A percentile compares a stretch with the other conserved stretches of the same genome.
Conservation (phyloP, 192 early-diverging fungal species). For the Anaeromyces robustus region DNA sequence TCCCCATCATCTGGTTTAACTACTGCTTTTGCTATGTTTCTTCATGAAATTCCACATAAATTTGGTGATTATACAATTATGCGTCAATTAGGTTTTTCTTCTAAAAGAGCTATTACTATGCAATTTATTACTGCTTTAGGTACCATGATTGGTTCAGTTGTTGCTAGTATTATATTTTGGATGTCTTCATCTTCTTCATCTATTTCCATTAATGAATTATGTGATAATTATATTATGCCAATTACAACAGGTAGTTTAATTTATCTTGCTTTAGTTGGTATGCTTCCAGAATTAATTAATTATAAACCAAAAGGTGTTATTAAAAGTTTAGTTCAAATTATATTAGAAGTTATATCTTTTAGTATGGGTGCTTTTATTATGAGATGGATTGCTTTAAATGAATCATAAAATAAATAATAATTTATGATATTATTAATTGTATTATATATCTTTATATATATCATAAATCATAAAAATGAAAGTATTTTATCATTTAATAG, state of each 20-base stretch:
- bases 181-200: slow-evolving; percentile 16
- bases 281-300: slow-evolving; percentile 63
- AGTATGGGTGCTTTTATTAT: slow-evolving; percentile 59
- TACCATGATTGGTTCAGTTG: slow-evolving; percentile 60
- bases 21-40: slow-evolving; percentile 69
- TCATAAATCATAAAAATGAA: too few species aligned
- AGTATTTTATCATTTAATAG: too few species aligned
- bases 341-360: slow-evolving; percentile 51
- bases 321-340: slow-evolving; percentile 28
- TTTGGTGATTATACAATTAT: slow-evolving; percentile 80
- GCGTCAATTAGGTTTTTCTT: slow-evolving; percentile 63
- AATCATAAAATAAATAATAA: slow-evolving; percentile 12
- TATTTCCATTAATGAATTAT: slow-evolving; percentile 33
- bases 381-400: slow-evolving; percentile 58
- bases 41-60: slow-evolving; percentile 83
- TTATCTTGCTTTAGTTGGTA: slow-evolving; percentile 72
- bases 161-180: slow-evolving; percentile 64
- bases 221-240: slow-evolving; percentile 66
- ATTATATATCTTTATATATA: too few species aligned
- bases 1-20: slow-evolving; percentile 69
- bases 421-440: too few species aligned
- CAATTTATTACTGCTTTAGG: slow-evolving; percentile 71
- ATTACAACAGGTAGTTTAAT: slow-evolving; percentile 78
- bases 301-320: slow-evolving; percentile 30
- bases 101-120: slow-evolving; percentile 52